Base-by-base conservation (phyloP, 2,329 filamentous ascomycete species). In the Thielaviopsis populi region DNA sequence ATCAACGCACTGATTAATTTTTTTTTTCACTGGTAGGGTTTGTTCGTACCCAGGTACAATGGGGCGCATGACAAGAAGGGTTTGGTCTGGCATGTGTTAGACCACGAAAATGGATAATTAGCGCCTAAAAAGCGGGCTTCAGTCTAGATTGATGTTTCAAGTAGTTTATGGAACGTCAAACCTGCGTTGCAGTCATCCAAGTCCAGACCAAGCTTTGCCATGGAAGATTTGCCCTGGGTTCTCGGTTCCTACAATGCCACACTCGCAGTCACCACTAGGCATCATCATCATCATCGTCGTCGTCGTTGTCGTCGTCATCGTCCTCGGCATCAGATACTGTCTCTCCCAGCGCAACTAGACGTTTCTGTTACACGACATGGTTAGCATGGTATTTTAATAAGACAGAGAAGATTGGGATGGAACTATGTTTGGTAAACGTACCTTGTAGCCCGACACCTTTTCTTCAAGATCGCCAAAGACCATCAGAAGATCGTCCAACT, bases 401-500 rank as follows among this genome's bases (percentile, higher is more conserved):
- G 11, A 17, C 46, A 8, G 19, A 50, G 33, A 3, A 17, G 7
- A 17, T 17, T 19, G 37, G 19, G 19, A 22, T 19, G 37, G 19
- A 15, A 58, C 59, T 11, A 19, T 48, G n/a, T 56, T 24, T 27
- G 43, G 2, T 30, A 8, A 8, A 66, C 79, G 68, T 74, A 87
- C 86, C 80, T 89, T 92, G 71, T 92, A 90, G 69, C 82, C 83
- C 50, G 80, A 79, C 59, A 84, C 78, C 75, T 91, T 92, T 63
- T 89, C 87, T 73, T 94, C 89, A 19, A 91, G 71, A 70, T 94
- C 89, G 15, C 83, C 84, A 73, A 91, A 89, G 4, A 94, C 85
- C 76, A 92, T 87, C 42, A 94, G 75, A 63, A 92, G 77, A 72
- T 94, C 89, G 68, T 94, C 89, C 56, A 92, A 77, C 72, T 94